Base-by-base conservation (phyloP, 768 basidiomycete genomes). In the Suillus discolor region DNA sequence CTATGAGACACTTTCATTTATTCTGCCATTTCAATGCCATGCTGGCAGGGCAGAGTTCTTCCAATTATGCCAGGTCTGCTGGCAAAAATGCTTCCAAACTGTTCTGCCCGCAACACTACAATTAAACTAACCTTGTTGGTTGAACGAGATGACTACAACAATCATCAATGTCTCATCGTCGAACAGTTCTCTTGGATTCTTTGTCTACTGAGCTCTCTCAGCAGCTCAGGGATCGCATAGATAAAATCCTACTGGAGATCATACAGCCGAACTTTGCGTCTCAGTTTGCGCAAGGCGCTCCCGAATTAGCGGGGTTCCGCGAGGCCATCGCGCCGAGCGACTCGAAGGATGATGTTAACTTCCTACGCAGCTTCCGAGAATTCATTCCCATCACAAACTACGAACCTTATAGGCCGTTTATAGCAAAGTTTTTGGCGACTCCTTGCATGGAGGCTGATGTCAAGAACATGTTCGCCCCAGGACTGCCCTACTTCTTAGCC, bases 391-490 rank as follows among this genome's bases (percentile, higher is more conserved):
- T 72, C 51, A 73, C 71, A 5, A 44, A 31, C 36, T 73, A 73
- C 13, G 72, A 71, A 34, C 41, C 71, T 31, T 73, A 70, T 54
- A 66, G 70, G 38, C 71, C 72, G 1, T 74, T 72, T n/a, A 3
- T 72, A 59, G 38, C 49, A 57, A 65, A 42, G 39, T 64, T 73
- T 18, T 61, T 65, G 41, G 41, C 45, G 12, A 54, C 6, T 45
- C 55, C 64, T 9, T 31, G 66, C 9, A n/a, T 25, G 25, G 64
- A 61, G 16, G 34, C 38, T 12, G 73, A 74, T 20, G 64, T 71
- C 66, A 66, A 65, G 53, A 64, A 74, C 60, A 70, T 74, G 66
- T 74, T 72, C 60, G 68, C 71, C 2, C 71, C 71, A 2, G 71
- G 72, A 0, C 28, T 73, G 23, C 72, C 72, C 25, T 67, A 53